Percentiles rank a stretch among this genome's conserved stretches.
Evolutionary conservation across 129 eudicot species (phyloP).

Genomic region (Flaveria linearis): DNA sequence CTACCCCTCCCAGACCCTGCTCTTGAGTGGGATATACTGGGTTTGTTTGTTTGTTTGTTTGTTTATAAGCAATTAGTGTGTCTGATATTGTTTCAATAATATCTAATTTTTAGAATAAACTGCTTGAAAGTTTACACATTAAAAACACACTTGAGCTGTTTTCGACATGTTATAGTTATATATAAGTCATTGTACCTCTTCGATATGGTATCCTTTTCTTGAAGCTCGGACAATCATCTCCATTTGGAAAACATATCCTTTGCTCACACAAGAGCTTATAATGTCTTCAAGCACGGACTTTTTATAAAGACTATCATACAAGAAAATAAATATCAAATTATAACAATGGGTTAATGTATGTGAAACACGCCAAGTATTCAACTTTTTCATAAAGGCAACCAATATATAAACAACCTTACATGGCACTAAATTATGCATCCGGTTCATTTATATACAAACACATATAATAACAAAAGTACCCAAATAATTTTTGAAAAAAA

Average conservation of each 20-base stretch:
- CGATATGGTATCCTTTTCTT: conserved; percentile 86
- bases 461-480: not conserved
- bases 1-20: too few relatives aligned
- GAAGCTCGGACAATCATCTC: conserved; percentile 95
- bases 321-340: conserved; percentile 3
- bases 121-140: too few relatives aligned
- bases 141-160: not conserved
- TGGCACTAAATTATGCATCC: not conserved
- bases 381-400: not conserved
- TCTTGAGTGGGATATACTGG: too few relatives aligned
- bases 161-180: not conserved
- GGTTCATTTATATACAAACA: not conserved
- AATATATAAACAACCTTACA: not conserved
- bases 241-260: conserved; percentile 91
- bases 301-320: conserved; percentile 57
- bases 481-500: too few relatives aligned
- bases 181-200: conserved; percentile 59
- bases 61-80: not conserved
- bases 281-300: conserved; percentile 91
- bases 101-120: too few relatives aligned
- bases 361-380: not conserved
- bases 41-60: too few relatives aligned
- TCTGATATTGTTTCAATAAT: too few relatives aligned
- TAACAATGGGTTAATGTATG: not conserved
- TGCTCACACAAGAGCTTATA: conserved; percentile 79